Evolutionary conservation across 2,329 filamentous ascomycete species (phyloP).

Genomic region (Zalaria obscura): DNA sequence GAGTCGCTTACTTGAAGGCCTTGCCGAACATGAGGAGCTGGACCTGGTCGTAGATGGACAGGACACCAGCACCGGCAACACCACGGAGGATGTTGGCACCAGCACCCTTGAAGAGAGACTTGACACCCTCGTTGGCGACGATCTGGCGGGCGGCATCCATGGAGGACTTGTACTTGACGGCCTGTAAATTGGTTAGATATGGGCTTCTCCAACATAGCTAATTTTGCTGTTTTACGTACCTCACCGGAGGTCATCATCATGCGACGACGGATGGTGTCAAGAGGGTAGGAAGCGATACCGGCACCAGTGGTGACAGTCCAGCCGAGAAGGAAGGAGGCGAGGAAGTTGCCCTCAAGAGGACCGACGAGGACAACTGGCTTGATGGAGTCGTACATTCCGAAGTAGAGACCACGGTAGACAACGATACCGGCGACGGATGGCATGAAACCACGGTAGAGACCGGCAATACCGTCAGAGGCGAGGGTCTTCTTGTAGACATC

Average conservation of each 20-base stretch:
- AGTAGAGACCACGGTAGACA: conserved; percentile 99
- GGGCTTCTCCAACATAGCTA: not conserved
- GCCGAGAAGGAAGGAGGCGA: conserved; percentile 96
- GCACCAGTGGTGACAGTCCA: conserved; percentile 99
- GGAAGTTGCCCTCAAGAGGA: conserved; percentile 91
- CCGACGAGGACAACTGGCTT: conserved; percentile 96
- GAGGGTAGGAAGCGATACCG: conserved; percentile 99
- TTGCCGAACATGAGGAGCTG: conserved; percentile 99
- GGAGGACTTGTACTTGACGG: conserved; percentile 99
- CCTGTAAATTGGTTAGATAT: conserved; percentile 35
- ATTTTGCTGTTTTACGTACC: conserved; percentile 26
- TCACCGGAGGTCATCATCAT: conserved; percentile 99
- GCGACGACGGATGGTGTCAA: conserved; percentile 99
- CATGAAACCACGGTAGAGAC: conserved; percentile 99
- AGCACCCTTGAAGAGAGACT: conserved; percentile 99
- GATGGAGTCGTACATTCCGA: conserved; percentile 99
- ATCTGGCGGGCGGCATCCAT: conserved; percentile 94
- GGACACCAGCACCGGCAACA: conserved; percentile 99
- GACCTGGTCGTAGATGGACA: conserved; percentile 99
- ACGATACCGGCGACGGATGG: conserved; percentile 98
- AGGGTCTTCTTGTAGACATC: conserved; percentile 99
- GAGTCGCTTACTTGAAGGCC: conserved; percentile 63
- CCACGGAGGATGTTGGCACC: conserved; percentile 99
- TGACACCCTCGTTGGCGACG: conserved; percentile 91
- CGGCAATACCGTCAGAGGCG: conserved; percentile 92